Base-by-base conservation (phyloP, 352 stramenopile genomes). In the Blastocystis sp. region DNA sequence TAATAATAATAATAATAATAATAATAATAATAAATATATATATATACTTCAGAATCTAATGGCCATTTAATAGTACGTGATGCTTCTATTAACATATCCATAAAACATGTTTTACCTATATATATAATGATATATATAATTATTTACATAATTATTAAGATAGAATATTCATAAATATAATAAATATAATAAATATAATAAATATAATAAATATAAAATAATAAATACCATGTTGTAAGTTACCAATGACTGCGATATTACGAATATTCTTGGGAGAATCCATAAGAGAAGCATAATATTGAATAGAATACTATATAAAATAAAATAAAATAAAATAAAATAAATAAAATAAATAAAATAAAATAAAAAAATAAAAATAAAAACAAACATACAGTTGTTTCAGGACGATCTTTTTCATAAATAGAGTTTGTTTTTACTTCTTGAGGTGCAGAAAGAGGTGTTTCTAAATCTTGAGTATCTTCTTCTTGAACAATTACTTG, bases 401-500 rank as follows among this genome's bases (percentile, higher is more conserved):
- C 72, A 0, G 80, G 74, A 21, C 81, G 68, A 24, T 75, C 74
- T 45, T 85, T 80, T 36, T 86, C 76, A 16, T 90, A 69, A 33
- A 81, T 69, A 2, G 78, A 84, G 75, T 95, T 95, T 7, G 68
- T 81, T 68, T 95, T 94, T 34, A 79, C 75, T 54, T 81, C 78
- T 0, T 95, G 77, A 0, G 89, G 87, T 68, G 94, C 86, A 36
- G 98, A 86, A 64, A 99, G 88, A 10, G 92, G 91, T 65, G 91
- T 91, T 65, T 94, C 83, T 52, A 99, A 87, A 28, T 86, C 80
- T 75, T 97, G 92, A 27, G 88, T 84, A 75, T 99, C 92, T 70
- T 99, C 90, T 68, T 98, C 91, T 68, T 96, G 83, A 10, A 95
- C 86, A 1, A 95, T 76, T 28, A 87, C 94, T 55, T 95, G 84